Percentiles rank a stretch among this genome's conserved stretches.
Conservation (phyloP, 2,329 filamentous ascomycete species). For the Salinomyces thailandicus region DNA sequence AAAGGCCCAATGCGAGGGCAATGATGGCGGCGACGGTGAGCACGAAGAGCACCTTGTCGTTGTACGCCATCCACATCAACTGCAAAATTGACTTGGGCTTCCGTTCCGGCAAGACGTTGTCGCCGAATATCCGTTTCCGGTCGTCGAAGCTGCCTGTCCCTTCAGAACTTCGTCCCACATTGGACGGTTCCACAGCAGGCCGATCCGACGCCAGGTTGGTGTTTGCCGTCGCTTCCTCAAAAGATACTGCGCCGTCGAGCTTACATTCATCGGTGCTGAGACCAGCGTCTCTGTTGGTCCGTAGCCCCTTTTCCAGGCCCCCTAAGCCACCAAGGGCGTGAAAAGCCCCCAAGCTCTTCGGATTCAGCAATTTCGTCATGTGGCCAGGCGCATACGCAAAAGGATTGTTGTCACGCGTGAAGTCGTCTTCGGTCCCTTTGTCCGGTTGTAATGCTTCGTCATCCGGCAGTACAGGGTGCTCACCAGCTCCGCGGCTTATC, state of each 20-base stretch:
- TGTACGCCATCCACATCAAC: slow-evolving; percentile 71
- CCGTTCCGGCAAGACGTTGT: slow-evolving; percentile 59
- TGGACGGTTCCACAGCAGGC: slow-evolving; percentile 16
- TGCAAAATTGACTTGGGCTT: slow-evolving; percentile 60
- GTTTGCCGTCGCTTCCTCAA: slow-evolving; percentile 48
- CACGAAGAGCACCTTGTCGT: slow-evolving; percentile 68
- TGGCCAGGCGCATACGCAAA: slow-evolving; percentile 79
- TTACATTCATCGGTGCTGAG: slow-evolving; percentile 59
- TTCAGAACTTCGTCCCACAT: slow-evolving; percentile 8
- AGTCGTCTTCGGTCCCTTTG: slow-evolving; percentile 64
- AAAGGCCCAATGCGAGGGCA: slow-evolving; percentile 63
- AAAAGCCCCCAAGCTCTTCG: slow-evolving; percentile 66
- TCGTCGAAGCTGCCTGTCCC: slow-evolving; percentile 42
- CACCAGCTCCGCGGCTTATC: slow-evolving; percentile 23
- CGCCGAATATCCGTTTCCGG: slow-evolving; percentile 58
- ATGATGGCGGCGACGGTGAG: slow-evolving; percentile 62
- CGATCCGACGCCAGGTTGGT: slow-evolving; percentile 21
- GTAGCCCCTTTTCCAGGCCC: slow-evolving; percentile 63
- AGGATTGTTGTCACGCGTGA: slow-evolving; percentile 63
- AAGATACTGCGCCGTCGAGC: slow-evolving; percentile 55
- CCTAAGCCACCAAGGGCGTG: slow-evolving; percentile 62
- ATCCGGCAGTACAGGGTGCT: slow-evolving; percentile 49
- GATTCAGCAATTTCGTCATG: slow-evolving; percentile 69
- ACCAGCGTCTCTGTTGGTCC: slow-evolving; percentile 54
- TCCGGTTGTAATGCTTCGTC: slow-evolving; percentile 64